These are phyloP conservation scores for Cymbopogon citratus DNA, from an alignment of 176 grass and related monocot genomes.

Conservation along the genomic window DNA sequence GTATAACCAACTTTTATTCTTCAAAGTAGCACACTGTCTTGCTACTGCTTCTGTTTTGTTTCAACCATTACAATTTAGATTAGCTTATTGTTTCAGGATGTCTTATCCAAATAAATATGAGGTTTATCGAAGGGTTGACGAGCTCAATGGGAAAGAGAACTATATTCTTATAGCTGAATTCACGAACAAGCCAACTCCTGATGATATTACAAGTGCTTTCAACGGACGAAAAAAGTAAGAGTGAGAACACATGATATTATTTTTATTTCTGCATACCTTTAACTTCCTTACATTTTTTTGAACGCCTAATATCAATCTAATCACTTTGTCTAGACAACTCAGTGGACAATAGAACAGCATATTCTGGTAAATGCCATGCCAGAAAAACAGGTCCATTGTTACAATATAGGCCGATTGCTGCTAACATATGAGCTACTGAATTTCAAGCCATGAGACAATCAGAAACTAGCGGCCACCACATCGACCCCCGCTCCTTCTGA, in stretches of 20 bases:
- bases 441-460: neutral
- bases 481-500: no score
- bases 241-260: neutral
- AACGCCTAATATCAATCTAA: neutral
- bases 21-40: conserved; percentile 1
- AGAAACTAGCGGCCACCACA: no score
- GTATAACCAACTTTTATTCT: neutral
- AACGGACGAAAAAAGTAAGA: conserved; percentile 57
- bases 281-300: no score
- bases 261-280: no score
- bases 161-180: conserved; percentile 69
- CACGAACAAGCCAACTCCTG: conserved; percentile 57
- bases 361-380: no score
- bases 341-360: no score
- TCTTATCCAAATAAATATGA: conserved; percentile 78
- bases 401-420: no score
- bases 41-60: neutral
- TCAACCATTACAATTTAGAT: conserved; percentile 18
- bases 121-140: conserved; percentile 83
- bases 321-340: neutral
- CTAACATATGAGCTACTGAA: no score
- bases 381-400: no score
- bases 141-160: conserved; percentile 56
- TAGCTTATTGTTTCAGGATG: conserved; percentile 55
- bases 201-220: conserved; percentile 80